A percentile compares a stretch with the other conserved stretches of the same genome.
These are phyloP conservation scores for Botryotinia calthae DNA, from an alignment of 2,329 filamentous ascomycete genomes.

Conservation along the genomic window DNA sequence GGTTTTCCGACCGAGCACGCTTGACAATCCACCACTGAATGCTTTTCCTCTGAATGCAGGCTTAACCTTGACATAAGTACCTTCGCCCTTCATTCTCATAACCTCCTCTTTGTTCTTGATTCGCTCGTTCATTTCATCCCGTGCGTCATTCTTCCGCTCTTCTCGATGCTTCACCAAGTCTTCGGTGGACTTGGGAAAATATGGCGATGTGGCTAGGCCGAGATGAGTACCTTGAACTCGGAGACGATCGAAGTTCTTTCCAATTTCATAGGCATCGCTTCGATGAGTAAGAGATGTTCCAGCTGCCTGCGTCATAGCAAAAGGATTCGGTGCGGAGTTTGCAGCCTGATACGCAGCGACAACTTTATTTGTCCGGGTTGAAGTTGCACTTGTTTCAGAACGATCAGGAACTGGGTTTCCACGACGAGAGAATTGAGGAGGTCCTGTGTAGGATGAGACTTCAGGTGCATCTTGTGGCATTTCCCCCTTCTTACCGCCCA, in stretches of 20 bases:
- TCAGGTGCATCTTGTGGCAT: not conserved
- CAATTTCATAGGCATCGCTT: not conserved
- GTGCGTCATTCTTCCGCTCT: conserved; percentile 2
- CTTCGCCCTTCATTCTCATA: not conserved
- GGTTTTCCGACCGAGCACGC: not conserved
- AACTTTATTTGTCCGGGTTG: not conserved
- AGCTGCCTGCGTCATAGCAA: not conserved
- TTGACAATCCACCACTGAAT: not conserved
- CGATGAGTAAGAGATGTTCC: conserved; percentile 9
- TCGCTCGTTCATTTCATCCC: not conserved
- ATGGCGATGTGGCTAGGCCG: not conserved
- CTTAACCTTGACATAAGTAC: not conserved
- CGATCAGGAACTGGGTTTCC: not conserved
- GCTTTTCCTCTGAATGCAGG: not conserved
- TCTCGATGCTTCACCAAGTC: conserved; percentile 11
- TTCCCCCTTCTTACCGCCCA: not conserved
- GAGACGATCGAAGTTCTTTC: not conserved
- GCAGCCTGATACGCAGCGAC: not conserved
- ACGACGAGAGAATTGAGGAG: not conserved
- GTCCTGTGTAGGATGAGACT: not conserved
- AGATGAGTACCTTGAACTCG: conserved; percentile 2
- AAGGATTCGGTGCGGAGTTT: not conserved
- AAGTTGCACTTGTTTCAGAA: not conserved
- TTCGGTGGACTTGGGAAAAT: not conserved
- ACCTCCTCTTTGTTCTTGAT: conserved; percentile 11